Base-by-base conservation (phyloP, 2,329 filamentous ascomycete species). In the Colletotrichum sp. region DNA sequence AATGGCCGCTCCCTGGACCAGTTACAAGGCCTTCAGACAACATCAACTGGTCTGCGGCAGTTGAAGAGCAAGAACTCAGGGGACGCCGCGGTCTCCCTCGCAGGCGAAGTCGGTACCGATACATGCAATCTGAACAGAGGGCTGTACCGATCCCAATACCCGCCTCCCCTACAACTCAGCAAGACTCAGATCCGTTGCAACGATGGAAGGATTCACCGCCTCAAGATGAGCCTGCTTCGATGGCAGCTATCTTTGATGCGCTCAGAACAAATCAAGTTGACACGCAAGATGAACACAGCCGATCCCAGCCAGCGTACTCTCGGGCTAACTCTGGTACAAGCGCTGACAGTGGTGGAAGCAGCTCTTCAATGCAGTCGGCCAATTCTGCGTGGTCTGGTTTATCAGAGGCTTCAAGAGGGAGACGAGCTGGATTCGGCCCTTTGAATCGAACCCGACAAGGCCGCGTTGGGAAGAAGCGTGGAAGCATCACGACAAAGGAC, bases 201-300 rank as follows among this genome's bases (percentile, higher is more conserved):
- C 74, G 83, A 69, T 85, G 83, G 83, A 75, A 80, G 8, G 77
- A 81, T 21, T 84, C 83, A 1, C 83, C 82, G 4, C 78, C 85
- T 3, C 71, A 84, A 72, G 65, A 84, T 71, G 80, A 86, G 77
- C 80, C 80, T 5, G 82, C 81, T 2, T 71, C 77, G 2, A 79
- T 84, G 3, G 77, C 78, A 10, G 81, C 79, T 2, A 85, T 84
- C 36, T 80, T 81, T 3, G 62, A 77, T 0, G 83, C 83, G 3
- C 72, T 84, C 34, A 80, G 55, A 32, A 39, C 49, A 28, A 30
- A 24, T 15, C 26, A 9, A 2, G 28, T 15, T 34, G 18, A 18
- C 8, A 10, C 24, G 6, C 44, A 52, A 28, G 24, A 39, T 34
- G 21, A 0, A 28, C 36, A 49, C 5, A 34, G 36, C 7, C 36